Evolutionary conservation across 2,329 filamentous ascomycete genomes (phyloP).

Genomic region (Diaporthe vexans): DNA sequence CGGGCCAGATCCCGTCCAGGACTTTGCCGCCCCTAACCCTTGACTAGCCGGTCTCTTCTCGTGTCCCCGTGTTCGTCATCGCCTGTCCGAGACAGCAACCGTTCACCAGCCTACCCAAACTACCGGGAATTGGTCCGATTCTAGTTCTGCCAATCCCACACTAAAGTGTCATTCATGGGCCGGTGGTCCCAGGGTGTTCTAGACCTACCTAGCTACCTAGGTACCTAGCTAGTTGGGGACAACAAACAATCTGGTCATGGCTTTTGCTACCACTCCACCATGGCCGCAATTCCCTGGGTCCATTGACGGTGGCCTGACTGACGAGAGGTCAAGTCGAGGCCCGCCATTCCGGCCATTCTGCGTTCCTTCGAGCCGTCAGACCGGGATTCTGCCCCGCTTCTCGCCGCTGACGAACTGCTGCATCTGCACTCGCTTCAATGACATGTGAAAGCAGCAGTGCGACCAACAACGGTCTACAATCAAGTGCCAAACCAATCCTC

Average conservation of each 20-base stretch:
- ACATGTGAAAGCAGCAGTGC: conserved; percentile 5
- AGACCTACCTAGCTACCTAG: neutral
- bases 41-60: neutral
- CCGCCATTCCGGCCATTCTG: conserved; percentile 2
- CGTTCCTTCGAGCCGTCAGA: neutral
- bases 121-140: conserved; percentile 1
- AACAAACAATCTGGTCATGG: neutral
- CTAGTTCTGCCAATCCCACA: neutral
- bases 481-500: neutral
- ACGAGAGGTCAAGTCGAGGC: neutral
- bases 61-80: neutral
- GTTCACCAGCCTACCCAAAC: neutral
- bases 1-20: conserved; percentile 12
- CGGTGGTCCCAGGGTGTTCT: neutral
- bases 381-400: neutral
- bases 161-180: neutral
- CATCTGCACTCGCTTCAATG: neutral
- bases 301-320: neutral
- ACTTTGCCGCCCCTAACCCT: conserved; percentile 25
- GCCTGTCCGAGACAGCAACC: neutral
- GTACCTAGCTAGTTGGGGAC: no score
- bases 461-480: no score
- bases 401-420: neutral
- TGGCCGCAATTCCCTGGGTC: neutral
- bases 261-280: neutral